Evolutionary conservation across 805 yeast genomes (phyloP), one percentile per base, ranked within the genome.

Genomic region (Ogataea wickerhamii): DNA sequence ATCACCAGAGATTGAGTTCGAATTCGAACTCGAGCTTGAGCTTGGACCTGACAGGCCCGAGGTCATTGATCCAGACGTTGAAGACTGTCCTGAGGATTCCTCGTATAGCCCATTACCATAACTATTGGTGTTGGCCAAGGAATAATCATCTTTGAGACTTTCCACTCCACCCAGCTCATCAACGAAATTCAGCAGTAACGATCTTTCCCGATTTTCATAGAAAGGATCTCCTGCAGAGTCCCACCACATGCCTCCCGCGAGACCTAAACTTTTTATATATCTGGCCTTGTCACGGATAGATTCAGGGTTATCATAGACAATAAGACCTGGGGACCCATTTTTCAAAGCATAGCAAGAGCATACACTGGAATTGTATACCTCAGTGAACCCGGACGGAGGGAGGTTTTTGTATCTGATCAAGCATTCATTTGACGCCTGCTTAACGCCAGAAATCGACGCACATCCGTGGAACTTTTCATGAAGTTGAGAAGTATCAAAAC

Each of bases 181-280:
- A 18, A 73, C 71, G 61, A 76, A 80, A 3, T 60, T 63, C n/a
- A 55, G 42, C 7, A 79, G 49, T 19, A 78, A 55, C 0, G 80
- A 73, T 24, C 66, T 51, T 2, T 52, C 37, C 2, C 52, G 48
- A 32, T 64, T 49, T 2, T 26, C 23, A 33, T 60, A 53, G 30
- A 33, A 52, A 2, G 60, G 51, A 52, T 87, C 95, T 2, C 95
- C 96, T 40, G 81, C 72, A 0, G 95, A 81, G 52, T 91, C 97
- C 98, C 98, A 91, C 82, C 86, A 89, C 77, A 93, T 80, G 0
- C 85, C 95, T 0, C 98, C 98, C 0, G 82, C 94, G 7, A 88
- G 62, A 0, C 65, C 53, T 5, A 64, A 58, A 16, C 59, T 48
- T 27, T 46, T 49, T 6, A 82, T 76, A 49, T 76, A 87, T 20